Base-by-base conservation (phyloP, 345 rosid genomes). In the Camelina sativa region DNA sequence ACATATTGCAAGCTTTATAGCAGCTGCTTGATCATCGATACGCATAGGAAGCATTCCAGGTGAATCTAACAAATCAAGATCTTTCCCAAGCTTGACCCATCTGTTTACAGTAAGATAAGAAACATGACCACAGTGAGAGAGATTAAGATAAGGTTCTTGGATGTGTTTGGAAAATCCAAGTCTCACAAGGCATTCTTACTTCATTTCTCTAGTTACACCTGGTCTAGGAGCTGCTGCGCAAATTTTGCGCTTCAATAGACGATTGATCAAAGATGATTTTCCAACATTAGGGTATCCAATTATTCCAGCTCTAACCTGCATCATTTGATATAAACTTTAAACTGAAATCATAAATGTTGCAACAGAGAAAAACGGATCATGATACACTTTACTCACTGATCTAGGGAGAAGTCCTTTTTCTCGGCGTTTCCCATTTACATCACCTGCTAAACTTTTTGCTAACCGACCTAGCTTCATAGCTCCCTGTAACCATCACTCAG, bases 211-310 rank as follows among this genome's bases (percentile, higher is more conserved):
- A 25, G 97, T 91, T 78, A 94, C 92, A 67, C 98, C 98, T 17
- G 97, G 98, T 78, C 98, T 87, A 43, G 98, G 88, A 56, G 98
- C 98, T 43, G 98, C 97, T 4, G 96, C 77, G 71, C 97, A 94
- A 86, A 89, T 81, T 73, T 95, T 86, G 6, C 96, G 87, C 80
- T 94, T 94, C 47, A 94, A 84, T 72, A 94, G 76, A 71, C 98
- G 97, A 76, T 91, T 91, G 58, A 94, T 87, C 82, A 94, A 76
- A 79, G 98, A 94, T 62, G 97, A 94, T 77, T 94, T 94, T 68
- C 96, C 97, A 32, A 94, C 98, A 88, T 94, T 94, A 56, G 98
- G 98, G 62, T 89, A 91, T 74, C 98, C 98, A 73, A 91, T 93
- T 60, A 94, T 84, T 65, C 96, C 98, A 83, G 98, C 98, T 63